Base-by-base conservation (phyloP, 257 asterid genomes). In the Forsythia suspensa region DNA sequence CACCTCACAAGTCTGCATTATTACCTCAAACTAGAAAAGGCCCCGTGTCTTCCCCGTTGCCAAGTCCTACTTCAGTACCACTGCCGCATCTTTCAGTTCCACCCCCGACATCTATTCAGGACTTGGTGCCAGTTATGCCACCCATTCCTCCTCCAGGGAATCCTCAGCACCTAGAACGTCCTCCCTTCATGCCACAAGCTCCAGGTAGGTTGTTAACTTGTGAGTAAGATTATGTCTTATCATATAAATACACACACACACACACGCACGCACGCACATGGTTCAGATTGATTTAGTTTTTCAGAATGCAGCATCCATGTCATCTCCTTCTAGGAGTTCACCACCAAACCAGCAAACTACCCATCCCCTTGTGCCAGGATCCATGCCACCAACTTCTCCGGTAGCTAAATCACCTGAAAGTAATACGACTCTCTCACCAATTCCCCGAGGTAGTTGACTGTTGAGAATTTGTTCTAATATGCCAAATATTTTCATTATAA, bases 131-230 rank as follows among this genome's bases (percentile, higher is more conserved):
- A 15, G 85, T 79, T 71, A 51, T 80, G 76, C 89, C 96, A 10
- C 95, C 92, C 10, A 67, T 77, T 75, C 82, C 85, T 70, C 83
- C 90, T 40, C 70, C 84, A 43, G 70, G 70, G 51, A 73, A 71
- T 15, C 81, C 87, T 59, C 82, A 21, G 59, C 77, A 52, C 40
- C 39, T 69, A 10, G 83, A 75, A 66, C 83, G 63, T 80, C 89
- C 92, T 84, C 84, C 86, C 9, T 9, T 78, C 59, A 73, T 78
- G 61, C 90, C 82, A 67, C 88, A 83, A 74, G 80, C 86, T 69
- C 89, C 96, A 84, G 97, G 98, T 94, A 88, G 61, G 66, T 72
- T 70, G 80, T 73, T 74, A 51, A 61, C 51, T 55, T 57, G 55
- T 76, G 67, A 70, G 44, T 78, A 52, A 74, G 57, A 38, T 68